A percentile compares a stretch with the other conserved stretches of the same genome.
These are phyloP conservation scores for Alnus rubra DNA, from an alignment of 306 rosid species.

Conservation along the genomic window DNA sequence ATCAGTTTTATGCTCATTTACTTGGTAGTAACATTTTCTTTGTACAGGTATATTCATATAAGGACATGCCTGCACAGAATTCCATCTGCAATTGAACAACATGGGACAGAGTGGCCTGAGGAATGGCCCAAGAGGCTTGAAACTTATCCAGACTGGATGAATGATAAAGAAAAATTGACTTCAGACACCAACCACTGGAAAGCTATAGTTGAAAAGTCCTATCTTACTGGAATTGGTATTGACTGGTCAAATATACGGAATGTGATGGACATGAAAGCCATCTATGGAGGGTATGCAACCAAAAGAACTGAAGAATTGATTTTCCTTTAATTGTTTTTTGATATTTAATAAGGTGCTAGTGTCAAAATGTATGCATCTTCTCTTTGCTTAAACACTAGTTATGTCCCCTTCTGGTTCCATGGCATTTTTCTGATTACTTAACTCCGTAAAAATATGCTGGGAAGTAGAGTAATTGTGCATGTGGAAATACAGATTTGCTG, in stretches of 20 bases:
- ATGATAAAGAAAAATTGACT: slow-evolving; percentile 61
- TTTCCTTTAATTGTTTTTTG: slow-evolving; percentile 23
- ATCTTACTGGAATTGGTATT: slow-evolving; percentile 83
- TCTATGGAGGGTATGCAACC: slow-evolving; percentile 86
- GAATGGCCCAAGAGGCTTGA: slow-evolving; percentile 97
- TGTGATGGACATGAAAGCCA: slow-evolving; percentile 95
- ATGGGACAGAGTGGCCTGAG: slow-evolving; percentile 98
- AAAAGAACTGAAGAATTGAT: slow-evolving; percentile 21
- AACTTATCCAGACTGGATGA: slow-evolving; percentile 81
- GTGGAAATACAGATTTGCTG: slow-evolving; percentile 65
- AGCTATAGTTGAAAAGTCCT: slow-evolving; percentile 70
- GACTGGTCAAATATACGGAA: slow-evolving; percentile 85
- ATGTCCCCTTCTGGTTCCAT: not conserved
- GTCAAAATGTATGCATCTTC: not conserved
- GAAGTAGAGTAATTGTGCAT: slow-evolving; percentile 7
- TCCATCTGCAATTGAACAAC: slow-evolving; percentile 86
- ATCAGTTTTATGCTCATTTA: slow-evolving; percentile 13
- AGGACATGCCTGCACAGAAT: slow-evolving; percentile 76
- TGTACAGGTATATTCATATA: slow-evolving; percentile 67
- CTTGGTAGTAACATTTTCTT: slow-evolving; percentile 7
- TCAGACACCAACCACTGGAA: slow-evolving; percentile 90
- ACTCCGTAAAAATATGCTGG: slow-evolving; percentile 5
- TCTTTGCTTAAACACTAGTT: not conserved
- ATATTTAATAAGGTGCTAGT: slow-evolving; percentile 15
- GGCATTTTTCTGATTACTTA: not conserved